Percentiles rank a stretch among this genome's conserved stretches.
phyloP scores from a whole-genome alignment of 495 filamentous ascomycete genomes.

The Pseudotulostoma volvatum region DNA sequence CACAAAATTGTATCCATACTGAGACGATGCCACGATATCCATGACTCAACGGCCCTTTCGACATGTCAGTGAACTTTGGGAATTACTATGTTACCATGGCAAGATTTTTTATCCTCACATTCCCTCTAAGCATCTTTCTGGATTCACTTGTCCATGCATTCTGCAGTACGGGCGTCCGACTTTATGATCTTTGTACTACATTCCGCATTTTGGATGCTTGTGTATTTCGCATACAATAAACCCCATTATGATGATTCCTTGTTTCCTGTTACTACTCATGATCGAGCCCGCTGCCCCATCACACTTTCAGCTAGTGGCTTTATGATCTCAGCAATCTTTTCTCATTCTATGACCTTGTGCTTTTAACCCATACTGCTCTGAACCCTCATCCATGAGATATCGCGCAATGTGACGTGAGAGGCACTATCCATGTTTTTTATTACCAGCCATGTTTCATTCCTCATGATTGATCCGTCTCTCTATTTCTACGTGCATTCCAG shows the following conservation, averaged over 20 bases:
- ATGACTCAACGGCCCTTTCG: constrained; percentile 28
- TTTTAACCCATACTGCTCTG: constrained; percentile 2
- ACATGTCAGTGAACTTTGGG: constrained; percentile 20
- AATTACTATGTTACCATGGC: constrained; percentile 18
- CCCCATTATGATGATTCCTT: constrained; percentile 3
- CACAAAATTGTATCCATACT: constrained; percentile 29
- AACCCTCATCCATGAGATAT: too few relatives aligned
- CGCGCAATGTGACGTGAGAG: too few relatives aligned
- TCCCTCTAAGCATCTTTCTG: constrained; percentile 5
- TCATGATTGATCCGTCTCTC: too few relatives aligned
- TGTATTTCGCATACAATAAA: background rate
- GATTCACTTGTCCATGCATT: constrained; percentile 9
- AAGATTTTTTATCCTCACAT: constrained; percentile 11
- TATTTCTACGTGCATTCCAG: too few relatives aligned
- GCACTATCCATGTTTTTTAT: too few relatives aligned
- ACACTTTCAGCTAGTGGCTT: constrained; percentile 3
- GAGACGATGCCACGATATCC: constrained; percentile 29
- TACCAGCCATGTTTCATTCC: too few relatives aligned
- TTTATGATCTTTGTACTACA: constrained; percentile 14
- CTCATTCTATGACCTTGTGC: constrained; percentile 11
- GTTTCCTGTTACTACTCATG: constrained; percentile 3
- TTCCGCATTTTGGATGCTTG: constrained; percentile 7
- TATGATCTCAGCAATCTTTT: constrained; percentile 12
- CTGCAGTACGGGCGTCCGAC: constrained; percentile 5
- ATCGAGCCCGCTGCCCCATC: constrained; percentile 4